These are phyloP conservation scores for Lentinus brumalis DNA, from an alignment of 768 basidiomycete genomes.

Conservation along the genomic window DNA sequence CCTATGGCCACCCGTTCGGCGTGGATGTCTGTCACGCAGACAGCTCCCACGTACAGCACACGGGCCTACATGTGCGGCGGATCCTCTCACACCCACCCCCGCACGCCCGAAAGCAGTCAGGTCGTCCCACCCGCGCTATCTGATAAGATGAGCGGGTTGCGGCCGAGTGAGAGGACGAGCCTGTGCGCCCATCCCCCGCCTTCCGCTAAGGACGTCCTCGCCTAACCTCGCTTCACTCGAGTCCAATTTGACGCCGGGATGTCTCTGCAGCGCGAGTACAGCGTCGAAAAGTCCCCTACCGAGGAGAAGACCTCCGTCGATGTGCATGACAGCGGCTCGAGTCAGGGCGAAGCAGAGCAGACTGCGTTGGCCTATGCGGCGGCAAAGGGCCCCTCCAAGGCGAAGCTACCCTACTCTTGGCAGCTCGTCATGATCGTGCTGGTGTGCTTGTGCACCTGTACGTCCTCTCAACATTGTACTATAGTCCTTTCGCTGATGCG, in stretches of 20 bases:
- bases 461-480: constrained; percentile 16
- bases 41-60: no score
- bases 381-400: constrained; percentile 21
- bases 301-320: constrained; percentile 18
- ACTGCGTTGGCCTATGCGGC: constrained; percentile 6
- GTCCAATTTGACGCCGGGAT: background rate
- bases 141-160: constrained; percentile 27
- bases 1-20: no score
- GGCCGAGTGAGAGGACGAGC: constrained; percentile 1
- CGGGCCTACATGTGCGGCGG: background rate
- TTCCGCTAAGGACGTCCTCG: background rate
- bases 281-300: constrained; percentile 21
- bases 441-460: constrained; percentile 44
- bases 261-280: constrained; percentile 13
- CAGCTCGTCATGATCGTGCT: constrained; percentile 37
- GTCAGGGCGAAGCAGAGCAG: constrained; percentile 6
- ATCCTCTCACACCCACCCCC: background rate
- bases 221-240: background rate
- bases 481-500: background rate
- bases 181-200: constrained; percentile 9
- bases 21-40: no score
- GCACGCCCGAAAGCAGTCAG: no score
- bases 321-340: constrained; percentile 6
- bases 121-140: constrained; percentile 17
- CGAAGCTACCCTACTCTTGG: constrained; percentile 38